Percentiles rank a stretch among this genome's conserved stretches.
phyloP scores from a whole-genome alignment of 1,139 yeast genomes.

The Blastobotrys aristatus region DNA sequence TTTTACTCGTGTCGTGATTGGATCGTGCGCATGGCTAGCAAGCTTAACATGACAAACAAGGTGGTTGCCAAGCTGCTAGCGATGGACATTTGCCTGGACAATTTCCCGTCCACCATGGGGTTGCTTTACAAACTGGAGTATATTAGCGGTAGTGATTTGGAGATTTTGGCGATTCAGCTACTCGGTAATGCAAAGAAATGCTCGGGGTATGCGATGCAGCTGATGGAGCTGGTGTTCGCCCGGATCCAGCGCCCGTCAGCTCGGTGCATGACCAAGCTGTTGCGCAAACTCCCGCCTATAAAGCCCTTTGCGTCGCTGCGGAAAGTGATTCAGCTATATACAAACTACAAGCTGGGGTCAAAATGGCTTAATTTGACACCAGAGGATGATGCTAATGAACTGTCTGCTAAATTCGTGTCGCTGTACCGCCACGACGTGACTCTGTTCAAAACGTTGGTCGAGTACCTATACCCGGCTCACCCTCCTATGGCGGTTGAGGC shows the following conservation, averaged over 20 bases:
- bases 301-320: slow-evolving; percentile 1
- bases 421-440: neutral
- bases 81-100: neutral
- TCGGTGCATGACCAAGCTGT: neutral
- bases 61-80: neutral
- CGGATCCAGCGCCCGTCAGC: neutral
- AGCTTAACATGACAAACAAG: neutral
- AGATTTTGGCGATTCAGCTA: neutral
- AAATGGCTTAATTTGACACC: too few relatives aligned
- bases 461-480: slow-evolving; percentile 3
- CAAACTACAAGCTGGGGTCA: slow-evolving; percentile 7
- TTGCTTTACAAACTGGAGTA: neutral
- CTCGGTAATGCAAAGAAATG: neutral
- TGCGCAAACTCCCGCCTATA: slow-evolving; percentile 2
- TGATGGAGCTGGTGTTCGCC: slow-evolving; percentile 5
- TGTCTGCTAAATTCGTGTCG: slow-evolving; percentile 3
- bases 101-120: neutral
- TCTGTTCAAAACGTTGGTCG: slow-evolving; percentile 9
- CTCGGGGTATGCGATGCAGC: neutral
- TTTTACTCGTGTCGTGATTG: neutral
- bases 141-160: neutral
- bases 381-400: slow-evolving; percentile 3
- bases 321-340: slow-evolving; percentile 7
- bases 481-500: slow-evolving; percentile 11
- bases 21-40: neutral